Evolutionary conservation across 1,139 yeast genomes (phyloP), one percentile per base, ranked within the genome.

Genomic region (Candida sp.): DNA sequence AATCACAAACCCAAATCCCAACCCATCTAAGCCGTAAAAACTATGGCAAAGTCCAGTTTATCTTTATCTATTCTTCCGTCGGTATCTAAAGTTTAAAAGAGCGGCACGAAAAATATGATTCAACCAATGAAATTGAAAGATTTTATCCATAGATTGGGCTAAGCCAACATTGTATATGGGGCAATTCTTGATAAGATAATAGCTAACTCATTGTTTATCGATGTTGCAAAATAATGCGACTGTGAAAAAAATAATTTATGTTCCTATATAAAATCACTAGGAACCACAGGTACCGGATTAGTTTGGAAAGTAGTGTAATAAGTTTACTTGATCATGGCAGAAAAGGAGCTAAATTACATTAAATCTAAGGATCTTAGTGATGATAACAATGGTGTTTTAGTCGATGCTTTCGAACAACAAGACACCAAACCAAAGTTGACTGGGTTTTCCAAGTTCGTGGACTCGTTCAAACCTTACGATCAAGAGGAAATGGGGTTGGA

Each of bases 401-500:
- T 70, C 39, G 73, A 71, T 51, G 77, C 74, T 33, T 70, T 70
- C 45, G 77, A 67, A 45, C 56, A 60, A 33, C 56, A 55, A 44
- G 66, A 64, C 44, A 48, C 48, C 41, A 45, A 50, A 35, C 61
- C 64, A 4, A 49, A 57, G 40, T 58, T 66, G 46, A 61, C 49
- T 12, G 70, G 72, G 2, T 79, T 72, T 68, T 64, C 64, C 37
- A 60, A 64, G 40, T 73, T 80, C 49, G 59, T 59, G 12, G 86
- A 84, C 54, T 73, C 83, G 5, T 84, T 84, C 66, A 81, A 70
- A 58, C 68, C 79, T 48, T 79, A 72, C 42, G 79, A 79, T 42
- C 70, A 68, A 39, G 58, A 50, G 4, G 76, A 68, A 8, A 57
- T 71, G 52, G 87, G 83, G n/a, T 51, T 84, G 36, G 93, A 85